Percentiles rank a stretch among this genome's conserved stretches.
These are phyloP conservation scores for Cardamine chenopodiifolia DNA, from an alignment of 345 rosid genomes.

Conservation along the genomic window DNA sequence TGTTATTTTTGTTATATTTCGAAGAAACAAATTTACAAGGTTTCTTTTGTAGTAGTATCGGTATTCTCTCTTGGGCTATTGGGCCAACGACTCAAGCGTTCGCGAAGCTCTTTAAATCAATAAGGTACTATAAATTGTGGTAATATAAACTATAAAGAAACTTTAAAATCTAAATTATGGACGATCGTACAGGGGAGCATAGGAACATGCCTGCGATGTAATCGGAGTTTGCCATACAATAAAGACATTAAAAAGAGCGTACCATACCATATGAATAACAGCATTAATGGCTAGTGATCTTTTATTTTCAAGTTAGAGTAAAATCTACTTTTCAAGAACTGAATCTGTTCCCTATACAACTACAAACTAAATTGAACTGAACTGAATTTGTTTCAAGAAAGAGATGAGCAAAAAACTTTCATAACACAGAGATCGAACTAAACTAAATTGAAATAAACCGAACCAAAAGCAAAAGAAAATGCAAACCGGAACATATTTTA, in stretches of 20 bases:
- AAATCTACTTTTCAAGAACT: background rate
- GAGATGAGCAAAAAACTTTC: too few species aligned
- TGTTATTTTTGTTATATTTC: background rate
- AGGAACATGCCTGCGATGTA: background rate
- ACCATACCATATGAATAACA: slow-evolving; percentile 11
- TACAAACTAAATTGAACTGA: too few species aligned
- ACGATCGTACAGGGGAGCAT: background rate
- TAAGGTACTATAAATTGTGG: background rate
- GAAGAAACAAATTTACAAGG: background rate
- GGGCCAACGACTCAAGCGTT: slow-evolving; percentile 27
- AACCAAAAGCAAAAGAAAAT: too few species aligned
- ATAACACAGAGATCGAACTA: background rate
- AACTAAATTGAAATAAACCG: background rate
- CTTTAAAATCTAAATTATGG: background rate
- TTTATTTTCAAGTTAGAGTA: slow-evolving; percentile 2
- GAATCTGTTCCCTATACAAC: background rate
- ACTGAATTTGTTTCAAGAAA: too few species aligned
- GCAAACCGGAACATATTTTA: too few species aligned
- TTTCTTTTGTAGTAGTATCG: slow-evolving; percentile 22
- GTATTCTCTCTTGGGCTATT: background rate
- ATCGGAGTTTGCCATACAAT: background rate
- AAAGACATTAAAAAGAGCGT: background rate
- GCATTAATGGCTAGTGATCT: background rate
- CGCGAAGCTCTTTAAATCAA: slow-evolving; percentile 23
- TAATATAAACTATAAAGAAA: background rate